Evolutionary conservation across 441 rosid species (phyloP).

Genomic region (Erysimum cheiri): DNA sequence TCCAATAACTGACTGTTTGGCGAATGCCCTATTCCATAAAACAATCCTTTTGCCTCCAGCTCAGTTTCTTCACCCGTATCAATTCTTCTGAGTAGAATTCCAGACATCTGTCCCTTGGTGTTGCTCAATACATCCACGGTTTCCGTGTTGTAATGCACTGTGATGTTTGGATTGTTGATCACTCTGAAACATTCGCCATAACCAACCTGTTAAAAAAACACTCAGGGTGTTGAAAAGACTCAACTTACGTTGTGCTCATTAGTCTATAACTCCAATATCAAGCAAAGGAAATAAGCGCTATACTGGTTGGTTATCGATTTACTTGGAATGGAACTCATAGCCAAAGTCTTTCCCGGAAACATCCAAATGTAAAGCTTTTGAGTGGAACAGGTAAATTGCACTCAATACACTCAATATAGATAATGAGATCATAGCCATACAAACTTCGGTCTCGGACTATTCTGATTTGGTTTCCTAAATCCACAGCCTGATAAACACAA

Average conservation of each 20-base stretch:
- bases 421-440: constrained; percentile 4
- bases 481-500: constrained; percentile 7
- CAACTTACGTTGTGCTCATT: constrained; percentile 72
- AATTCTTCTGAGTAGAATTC: constrained; percentile 74
- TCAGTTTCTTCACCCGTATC: constrained; percentile 87
- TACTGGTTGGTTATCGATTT: constrained; percentile 17
- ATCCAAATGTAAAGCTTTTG: constrained; percentile 6
- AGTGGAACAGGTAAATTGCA: constrained; percentile 13
- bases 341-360: constrained; percentile 29
- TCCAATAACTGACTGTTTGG: constrained; percentile 89
- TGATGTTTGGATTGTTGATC: constrained; percentile 93
- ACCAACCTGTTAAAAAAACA: constrained; percentile 99
- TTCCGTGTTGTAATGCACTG: constrained; percentile 94
- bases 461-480: constrained; percentile 19
- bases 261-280: constrained; percentile 59
- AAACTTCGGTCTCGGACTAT: neutral
- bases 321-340: constrained; percentile 26
- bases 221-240: constrained; percentile 98
- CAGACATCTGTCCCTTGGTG: constrained; percentile 94
- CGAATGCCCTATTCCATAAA: constrained; percentile 97
- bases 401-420: constrained; percentile 8
- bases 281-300: constrained; percentile 25
- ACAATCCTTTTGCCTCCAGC: constrained; percentile 94
- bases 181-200: constrained; percentile 99
- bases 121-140: constrained; percentile 86